A percentile compares a stretch with the other conserved stretches of the same genome.
phyloP scores from a whole-genome alignment of 768 basidiomycete species.

The Baorangia bicolor region DNA sequence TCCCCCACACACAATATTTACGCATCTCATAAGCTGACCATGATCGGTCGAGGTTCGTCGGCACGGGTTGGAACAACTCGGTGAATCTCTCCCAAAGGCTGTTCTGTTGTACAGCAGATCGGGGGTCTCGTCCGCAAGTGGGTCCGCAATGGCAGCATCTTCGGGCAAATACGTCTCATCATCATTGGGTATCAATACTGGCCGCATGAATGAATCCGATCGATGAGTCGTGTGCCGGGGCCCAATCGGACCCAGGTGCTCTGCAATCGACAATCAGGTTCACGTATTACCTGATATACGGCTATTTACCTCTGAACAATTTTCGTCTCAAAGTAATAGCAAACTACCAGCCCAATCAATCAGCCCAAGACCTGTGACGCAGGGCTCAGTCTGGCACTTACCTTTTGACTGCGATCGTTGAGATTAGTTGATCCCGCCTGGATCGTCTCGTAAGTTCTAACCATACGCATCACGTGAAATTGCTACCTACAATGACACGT shows the following conservation, averaged over 20 bases:
- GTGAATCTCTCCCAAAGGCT: constrained; percentile 84
- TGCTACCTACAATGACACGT: constrained; percentile 71
- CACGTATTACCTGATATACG: neutral
- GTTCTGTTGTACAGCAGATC: constrained; percentile 70
- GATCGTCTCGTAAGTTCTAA: constrained; percentile 1
- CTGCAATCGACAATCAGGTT: constrained; percentile 37
- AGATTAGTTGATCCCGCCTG: constrained; percentile 94
- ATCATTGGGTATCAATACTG: constrained; percentile 68
- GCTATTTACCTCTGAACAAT: constrained; percentile 67
- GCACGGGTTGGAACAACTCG: constrained; percentile 83
- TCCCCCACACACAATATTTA: constrained; percentile 25
- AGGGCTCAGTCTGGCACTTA: constrained; percentile 15
- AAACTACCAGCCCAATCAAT: constrained; percentile 71
- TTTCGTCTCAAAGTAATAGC: constrained; percentile 81
- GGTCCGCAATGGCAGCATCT: constrained; percentile 75
- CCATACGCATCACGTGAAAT: neutral
- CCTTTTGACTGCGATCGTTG: constrained; percentile 85
- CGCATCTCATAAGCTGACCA: constrained; percentile 77
- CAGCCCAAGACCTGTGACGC: constrained; percentile 1
- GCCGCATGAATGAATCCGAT: constrained; percentile 64
- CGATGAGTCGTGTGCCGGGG: constrained; percentile 56
- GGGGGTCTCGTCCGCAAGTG: constrained; percentile 62
- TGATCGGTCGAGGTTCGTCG: constrained; percentile 74
- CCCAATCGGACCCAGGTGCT: constrained; percentile 82
- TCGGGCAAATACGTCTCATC: constrained; percentile 60